Percentiles rank a stretch among this genome's conserved stretches.
Conservation (phyloP, 2,329 filamentous ascomycete genomes). For the Penicillium brevicompactum region DNA sequence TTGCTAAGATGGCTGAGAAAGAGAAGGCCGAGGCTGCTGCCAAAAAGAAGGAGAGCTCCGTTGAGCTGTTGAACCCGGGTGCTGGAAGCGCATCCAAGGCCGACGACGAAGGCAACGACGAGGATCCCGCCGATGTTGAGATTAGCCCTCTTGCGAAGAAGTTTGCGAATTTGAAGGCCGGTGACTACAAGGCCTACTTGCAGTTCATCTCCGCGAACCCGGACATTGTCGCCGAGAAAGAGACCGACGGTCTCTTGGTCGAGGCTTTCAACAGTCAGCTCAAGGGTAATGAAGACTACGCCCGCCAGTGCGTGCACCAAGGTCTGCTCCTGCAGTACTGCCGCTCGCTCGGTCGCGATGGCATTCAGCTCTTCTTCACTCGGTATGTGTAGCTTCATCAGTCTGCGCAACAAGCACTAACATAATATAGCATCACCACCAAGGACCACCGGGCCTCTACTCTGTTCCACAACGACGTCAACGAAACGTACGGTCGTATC, state of each 20-base stretch:
- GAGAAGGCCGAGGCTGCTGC: constrained; percentile 45
- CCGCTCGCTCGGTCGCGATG: constrained; percentile 81
- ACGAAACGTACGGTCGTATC: constrained; percentile 82
- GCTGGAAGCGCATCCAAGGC: constrained; percentile 55
- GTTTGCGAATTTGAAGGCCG: constrained; percentile 76
- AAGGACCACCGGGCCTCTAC: constrained; percentile 86
- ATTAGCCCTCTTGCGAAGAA: constrained; percentile 75
- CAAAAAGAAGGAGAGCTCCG: constrained; percentile 45
- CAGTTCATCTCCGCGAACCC: constrained; percentile 80
- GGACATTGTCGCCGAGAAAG: constrained; percentile 75
- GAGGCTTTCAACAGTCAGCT: constrained; percentile 89
- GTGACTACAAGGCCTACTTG: constrained; percentile 72
- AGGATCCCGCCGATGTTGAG: constrained; percentile 73
- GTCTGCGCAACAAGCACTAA: constrained; percentile 8
- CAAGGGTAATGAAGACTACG: constrained; percentile 67
- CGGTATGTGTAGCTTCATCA: constrained; percentile 50
- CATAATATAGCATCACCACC: constrained; percentile 67
- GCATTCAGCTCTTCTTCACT: constrained; percentile 92
- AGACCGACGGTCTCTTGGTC: constrained; percentile 87
- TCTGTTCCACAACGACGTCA: constrained; percentile 90
- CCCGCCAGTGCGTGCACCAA: constrained; percentile 88
- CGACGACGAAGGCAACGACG: constrained; percentile 51
- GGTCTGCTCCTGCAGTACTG: constrained; percentile 93
- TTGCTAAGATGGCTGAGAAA: constrained; percentile 62
- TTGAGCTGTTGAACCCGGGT: constrained; percentile 77